phyloP scores from a whole-genome alignment of 2,329 filamentous ascomycete species.

The Aspergillus caelatus region DNA sequence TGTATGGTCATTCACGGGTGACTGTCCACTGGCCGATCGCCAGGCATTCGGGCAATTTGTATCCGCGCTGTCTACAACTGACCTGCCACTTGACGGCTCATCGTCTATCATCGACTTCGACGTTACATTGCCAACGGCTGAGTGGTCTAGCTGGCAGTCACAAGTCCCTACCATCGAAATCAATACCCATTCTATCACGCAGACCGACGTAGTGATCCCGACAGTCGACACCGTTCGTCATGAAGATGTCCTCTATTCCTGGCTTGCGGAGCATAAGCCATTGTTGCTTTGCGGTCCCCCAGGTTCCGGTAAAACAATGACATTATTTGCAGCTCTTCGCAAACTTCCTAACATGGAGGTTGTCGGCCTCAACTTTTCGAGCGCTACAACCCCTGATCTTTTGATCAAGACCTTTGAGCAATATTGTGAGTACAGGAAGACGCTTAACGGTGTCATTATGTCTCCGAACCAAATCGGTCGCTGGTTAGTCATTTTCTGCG shows the following conservation, averaged over 20 bases:
- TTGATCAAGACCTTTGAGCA: conserved; percentile 99
- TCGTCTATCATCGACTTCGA: conserved; percentile 92
- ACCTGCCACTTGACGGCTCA: conserved; percentile 77
- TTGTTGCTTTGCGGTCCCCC: conserved; percentile 94
- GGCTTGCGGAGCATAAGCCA: conserved; percentile 98
- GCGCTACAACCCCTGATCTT: conserved; percentile 94
- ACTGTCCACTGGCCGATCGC: conserved; percentile 85
- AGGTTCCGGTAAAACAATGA: conserved; percentile 99
- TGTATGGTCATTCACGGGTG: conserved; percentile 94
- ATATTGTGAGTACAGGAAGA: conserved; percentile 99
- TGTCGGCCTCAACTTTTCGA: conserved; percentile 98
- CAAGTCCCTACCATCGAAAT: conserved; percentile 94
- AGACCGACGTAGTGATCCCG: conserved; percentile 97
- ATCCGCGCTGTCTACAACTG: conserved; percentile 79
- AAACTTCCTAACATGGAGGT: conserved; percentile 99
- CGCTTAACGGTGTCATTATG: conserved; percentile 90
- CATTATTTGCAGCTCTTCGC: conserved; percentile 92
- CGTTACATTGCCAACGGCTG: conserved; percentile 79
- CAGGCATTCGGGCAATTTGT: conserved; percentile 88
- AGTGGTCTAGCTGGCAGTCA: conserved; percentile 92
- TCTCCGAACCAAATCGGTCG: conserved; percentile 95
- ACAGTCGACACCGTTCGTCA: conserved; percentile 96
- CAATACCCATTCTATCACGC: conserved; percentile 96
- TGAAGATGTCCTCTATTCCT: conserved; percentile 98
- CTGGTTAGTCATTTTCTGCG: conserved; percentile 98